Conservation (phyloP, 306 rosid genomes). For the Rosa multiflora region DNA sequence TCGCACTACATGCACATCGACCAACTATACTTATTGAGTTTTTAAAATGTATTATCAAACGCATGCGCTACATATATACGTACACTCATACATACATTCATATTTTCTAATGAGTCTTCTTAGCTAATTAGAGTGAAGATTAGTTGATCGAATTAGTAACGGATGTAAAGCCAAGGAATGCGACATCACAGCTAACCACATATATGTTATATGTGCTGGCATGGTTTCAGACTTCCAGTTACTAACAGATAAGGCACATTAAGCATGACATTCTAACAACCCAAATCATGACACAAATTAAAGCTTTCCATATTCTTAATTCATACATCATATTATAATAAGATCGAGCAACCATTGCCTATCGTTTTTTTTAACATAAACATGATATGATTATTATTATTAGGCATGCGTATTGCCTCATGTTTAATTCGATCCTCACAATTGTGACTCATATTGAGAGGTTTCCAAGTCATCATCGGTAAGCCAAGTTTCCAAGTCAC, state of each 20-base stretch:
- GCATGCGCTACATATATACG: too few relatives aligned
- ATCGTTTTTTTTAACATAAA: not conserved
- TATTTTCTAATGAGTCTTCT: not conserved
- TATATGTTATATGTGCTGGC: not conserved
- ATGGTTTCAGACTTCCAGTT: not conserved
- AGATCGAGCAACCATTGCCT: not conserved
- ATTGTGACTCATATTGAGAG: conserved; percentile 18
- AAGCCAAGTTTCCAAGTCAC: conserved; percentile 4
- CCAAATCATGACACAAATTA: not conserved
- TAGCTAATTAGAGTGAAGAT: not conserved
- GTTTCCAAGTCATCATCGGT: not conserved
- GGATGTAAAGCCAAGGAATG: not conserved
- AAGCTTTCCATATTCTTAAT: not conserved
- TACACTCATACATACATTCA: not conserved
- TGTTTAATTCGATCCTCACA: not conserved
- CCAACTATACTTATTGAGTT: not conserved
- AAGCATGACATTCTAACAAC: not conserved
- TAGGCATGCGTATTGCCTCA: not conserved
- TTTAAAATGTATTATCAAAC: not conserved
- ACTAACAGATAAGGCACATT: conserved; percentile 6
- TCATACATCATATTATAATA: not conserved
- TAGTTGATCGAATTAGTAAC: not conserved
- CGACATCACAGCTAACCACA: not conserved
- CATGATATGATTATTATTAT: not conserved
- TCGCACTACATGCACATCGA: too few relatives aligned